A percentile compares a stretch with the other conserved stretches of the same genome.
Conservation (phyloP, 2,329 filamentous ascomycete species). For the Keithomyces neogunnii region DNA sequence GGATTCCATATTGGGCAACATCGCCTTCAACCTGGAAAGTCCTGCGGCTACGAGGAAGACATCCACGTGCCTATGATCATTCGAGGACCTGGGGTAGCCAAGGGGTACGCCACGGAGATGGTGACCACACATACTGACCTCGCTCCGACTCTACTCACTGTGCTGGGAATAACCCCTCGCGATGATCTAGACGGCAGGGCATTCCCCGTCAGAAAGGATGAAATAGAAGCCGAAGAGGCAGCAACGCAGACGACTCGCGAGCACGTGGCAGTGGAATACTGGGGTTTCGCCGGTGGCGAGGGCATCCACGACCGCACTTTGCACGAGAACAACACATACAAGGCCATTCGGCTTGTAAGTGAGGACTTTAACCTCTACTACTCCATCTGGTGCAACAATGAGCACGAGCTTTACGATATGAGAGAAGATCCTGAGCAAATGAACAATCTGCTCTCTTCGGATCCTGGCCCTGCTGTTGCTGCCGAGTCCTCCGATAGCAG, state of each 20-base stretch:
- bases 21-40: constrained; percentile 48
- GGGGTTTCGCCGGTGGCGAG: constrained; percentile 36
- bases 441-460: constrained; percentile 28
- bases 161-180: constrained; percentile 30
- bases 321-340: constrained; percentile 47
- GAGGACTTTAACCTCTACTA: constrained; percentile 46
- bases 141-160: constrained; percentile 48
- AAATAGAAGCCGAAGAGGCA: not conserved
- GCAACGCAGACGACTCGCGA: constrained; percentile 30
- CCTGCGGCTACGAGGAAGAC: constrained; percentile 50
- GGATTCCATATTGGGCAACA: constrained; percentile 54
- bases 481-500: no score
- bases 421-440: constrained; percentile 46
- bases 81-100: constrained; percentile 43
- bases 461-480: no score
- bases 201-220: constrained; percentile 31
- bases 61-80: constrained; percentile 50
- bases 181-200: constrained; percentile 48
- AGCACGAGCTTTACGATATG: constrained; percentile 58
- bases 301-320: constrained; percentile 12
- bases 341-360: constrained; percentile 44
- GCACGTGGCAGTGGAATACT: constrained; percentile 51
- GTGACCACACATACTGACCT: constrained; percentile 56
- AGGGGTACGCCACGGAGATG: constrained; percentile 28
- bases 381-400: constrained; percentile 60